Conservation (phyloP, 2,329 filamentous ascomycete genomes). For the Penicillium sclerotiorum region DNA sequence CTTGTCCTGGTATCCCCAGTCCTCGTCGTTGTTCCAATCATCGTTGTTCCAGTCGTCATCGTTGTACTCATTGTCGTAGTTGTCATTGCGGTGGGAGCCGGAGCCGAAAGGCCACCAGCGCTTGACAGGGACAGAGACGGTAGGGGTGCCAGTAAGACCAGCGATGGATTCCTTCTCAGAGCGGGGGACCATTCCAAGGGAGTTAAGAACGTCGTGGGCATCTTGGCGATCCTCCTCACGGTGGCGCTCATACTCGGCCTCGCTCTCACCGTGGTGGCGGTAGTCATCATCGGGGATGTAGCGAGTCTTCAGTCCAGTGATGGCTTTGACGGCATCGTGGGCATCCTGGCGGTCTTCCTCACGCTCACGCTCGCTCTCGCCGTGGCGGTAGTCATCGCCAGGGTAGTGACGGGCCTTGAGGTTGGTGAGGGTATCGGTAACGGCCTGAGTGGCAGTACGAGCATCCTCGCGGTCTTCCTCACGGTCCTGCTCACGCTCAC, state of each 20-base stretch:
- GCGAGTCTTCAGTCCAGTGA: background rate
- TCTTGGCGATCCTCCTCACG: background rate
- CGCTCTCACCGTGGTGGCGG: background rate
- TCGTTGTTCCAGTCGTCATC: conserved; percentile 2
- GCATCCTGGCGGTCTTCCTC: background rate
- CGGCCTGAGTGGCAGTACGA: background rate
- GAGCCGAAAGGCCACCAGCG: conserved; percentile 12
- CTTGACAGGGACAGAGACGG: background rate
- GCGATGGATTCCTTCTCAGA: too few relatives aligned
- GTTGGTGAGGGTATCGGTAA: background rate
- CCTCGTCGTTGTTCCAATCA: conserved; percentile 1
- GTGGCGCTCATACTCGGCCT: conserved; percentile 10
- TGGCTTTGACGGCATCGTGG: background rate
- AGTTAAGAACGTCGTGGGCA: background rate
- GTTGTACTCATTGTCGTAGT: conserved; percentile 2
- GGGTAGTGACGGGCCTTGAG: conserved; percentile 3
- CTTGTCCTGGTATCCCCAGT: conserved; percentile 10
- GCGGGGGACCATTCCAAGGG: too few relatives aligned
- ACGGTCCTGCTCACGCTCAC: conserved; percentile 1
- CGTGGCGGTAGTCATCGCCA: background rate
- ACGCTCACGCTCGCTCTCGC: conserved; percentile 5
- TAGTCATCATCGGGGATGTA: background rate
- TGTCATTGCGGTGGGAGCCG: conserved; percentile 4
- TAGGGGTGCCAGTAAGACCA: background rate
- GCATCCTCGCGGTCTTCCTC: conserved; percentile 3